A percentile compares a stretch with the other conserved stretches of the same genome.
Conservation (phyloP, 441 rosid genomes). For the California macrophylla region DNA sequence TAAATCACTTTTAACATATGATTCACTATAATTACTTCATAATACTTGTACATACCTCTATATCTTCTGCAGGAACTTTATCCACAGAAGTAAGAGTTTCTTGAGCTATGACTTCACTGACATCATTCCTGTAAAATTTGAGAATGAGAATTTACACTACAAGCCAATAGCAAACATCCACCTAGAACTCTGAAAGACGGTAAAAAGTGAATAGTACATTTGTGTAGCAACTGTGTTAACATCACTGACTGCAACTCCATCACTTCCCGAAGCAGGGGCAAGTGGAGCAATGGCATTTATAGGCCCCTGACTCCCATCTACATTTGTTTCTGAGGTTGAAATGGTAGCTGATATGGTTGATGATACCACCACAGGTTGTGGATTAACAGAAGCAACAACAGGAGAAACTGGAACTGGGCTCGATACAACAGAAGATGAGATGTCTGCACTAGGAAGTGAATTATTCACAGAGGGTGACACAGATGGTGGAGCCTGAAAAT, state of each 20-base stretch:
- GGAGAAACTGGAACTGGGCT: slow-evolving; percentile 34
- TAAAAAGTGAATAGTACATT: slow-evolving; percentile 34
- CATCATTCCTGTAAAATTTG: slow-evolving; percentile 36
- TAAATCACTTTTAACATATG: slow-evolving; percentile 14
- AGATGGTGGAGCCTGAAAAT: slow-evolving; percentile 24
- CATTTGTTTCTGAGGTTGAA: slow-evolving; percentile 26
- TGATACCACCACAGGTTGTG: slow-evolving; percentile 24
- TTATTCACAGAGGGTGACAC: slow-evolving; percentile 23
- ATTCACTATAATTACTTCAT: background rate
- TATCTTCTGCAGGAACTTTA: slow-evolving; percentile 30
- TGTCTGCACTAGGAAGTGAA: slow-evolving; percentile 31
- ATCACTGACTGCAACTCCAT: slow-evolving; percentile 28
- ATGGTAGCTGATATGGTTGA: slow-evolving; percentile 27
- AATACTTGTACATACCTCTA: slow-evolving; percentile 35
- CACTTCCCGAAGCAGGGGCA: slow-evolving; percentile 28
- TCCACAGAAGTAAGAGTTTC: slow-evolving; percentile 33
- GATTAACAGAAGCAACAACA: slow-evolving; percentile 23
- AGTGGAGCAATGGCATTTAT: slow-evolving; percentile 19
- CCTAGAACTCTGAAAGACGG: slow-evolving; percentile 17
- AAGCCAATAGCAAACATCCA: slow-evolving; percentile 16
- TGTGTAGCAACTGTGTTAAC: slow-evolving; percentile 26
- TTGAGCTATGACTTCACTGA: slow-evolving; percentile 24
- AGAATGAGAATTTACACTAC: slow-evolving; percentile 16
- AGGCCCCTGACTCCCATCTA: slow-evolving; percentile 26
- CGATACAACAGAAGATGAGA: slow-evolving; percentile 30